phyloP scores from a whole-genome alignment of 805 yeast genomes.

The Candida oleophila region DNA sequence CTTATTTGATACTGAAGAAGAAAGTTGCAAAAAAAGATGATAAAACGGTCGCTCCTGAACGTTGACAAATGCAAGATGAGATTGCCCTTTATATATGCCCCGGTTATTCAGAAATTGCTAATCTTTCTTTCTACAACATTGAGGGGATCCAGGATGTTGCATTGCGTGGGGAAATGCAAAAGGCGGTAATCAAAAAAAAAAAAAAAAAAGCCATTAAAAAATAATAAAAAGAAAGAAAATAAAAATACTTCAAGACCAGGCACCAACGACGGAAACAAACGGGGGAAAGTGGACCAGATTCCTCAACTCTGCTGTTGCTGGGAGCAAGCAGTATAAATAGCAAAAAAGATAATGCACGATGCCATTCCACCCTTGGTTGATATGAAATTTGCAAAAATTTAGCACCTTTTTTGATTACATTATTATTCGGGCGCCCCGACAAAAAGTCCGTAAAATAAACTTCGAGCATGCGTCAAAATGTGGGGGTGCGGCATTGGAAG shows the following conservation, averaged over 20 bases:
- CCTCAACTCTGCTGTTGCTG: no score
- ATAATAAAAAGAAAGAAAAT: not conserved
- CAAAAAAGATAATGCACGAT: no score
- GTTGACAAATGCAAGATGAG: not conserved
- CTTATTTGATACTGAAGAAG: no score
- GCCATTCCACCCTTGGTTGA: no score
- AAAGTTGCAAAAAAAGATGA: not conserved
- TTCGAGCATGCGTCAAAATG: not conserved
- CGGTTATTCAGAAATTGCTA: no score
- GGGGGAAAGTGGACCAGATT: not conserved
- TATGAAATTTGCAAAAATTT: no score
- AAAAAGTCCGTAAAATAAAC: not conserved
- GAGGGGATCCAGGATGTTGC: not conserved
- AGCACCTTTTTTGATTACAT: no score
- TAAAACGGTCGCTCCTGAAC: no score
- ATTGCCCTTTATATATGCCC: not conserved
- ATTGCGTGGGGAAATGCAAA: not conserved
- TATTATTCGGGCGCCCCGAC: not conserved
- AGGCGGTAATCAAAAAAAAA: not conserved
- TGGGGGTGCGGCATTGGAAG: not conserved
- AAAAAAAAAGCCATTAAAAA: no score
- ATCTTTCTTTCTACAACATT: not conserved
- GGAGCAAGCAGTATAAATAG: no score
- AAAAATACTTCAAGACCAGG: not conserved
- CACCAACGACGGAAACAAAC: not conserved